Evolutionary conservation across 768 basidiomycete species (phyloP).

Genomic region (Tricholoma saponaceum): DNA sequence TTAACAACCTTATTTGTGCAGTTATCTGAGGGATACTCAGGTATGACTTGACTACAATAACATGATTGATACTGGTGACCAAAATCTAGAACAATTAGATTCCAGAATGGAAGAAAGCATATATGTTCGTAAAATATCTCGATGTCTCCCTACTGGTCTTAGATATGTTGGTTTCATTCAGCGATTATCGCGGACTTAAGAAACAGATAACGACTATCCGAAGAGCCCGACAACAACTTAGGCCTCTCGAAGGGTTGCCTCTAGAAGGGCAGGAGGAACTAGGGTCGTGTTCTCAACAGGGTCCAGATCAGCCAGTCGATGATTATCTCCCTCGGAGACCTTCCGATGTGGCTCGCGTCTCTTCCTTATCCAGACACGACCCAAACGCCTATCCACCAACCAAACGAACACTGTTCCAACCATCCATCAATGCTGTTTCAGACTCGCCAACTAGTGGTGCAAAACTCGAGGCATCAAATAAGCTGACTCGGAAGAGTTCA

Average conservation of each 20-base stretch:
- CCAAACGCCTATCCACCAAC: not conserved
- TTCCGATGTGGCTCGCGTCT: too few species aligned
- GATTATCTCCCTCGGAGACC: too few species aligned
- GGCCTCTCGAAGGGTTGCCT: not conserved
- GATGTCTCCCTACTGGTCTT: not conserved
- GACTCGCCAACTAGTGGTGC: not conserved
- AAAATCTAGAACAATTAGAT: constrained; percentile 34
- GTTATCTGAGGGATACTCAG: constrained; percentile 70
- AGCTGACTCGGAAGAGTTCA: not conserved
- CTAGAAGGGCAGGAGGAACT: not conserved
- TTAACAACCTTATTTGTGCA: constrained; percentile 16
- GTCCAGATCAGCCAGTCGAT: not conserved
- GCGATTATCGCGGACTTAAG: constrained; percentile 73
- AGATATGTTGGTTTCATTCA: constrained; percentile 22
- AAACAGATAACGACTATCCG: constrained; percentile 57
- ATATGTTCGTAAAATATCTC: constrained; percentile 42
- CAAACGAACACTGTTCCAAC: not conserved
- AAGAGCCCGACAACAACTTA: constrained; percentile 21
- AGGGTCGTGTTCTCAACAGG: not conserved
- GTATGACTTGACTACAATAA: constrained; percentile 25
- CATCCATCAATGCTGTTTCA: not conserved
- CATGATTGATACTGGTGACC: not conserved
- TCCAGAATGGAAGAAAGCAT: constrained; percentile 71
- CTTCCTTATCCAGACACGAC: not conserved
- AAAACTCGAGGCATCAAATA: not conserved